Evolutionary conservation across 768 basidiomycete species (phyloP), one percentile per base, ranked within the genome.

Genomic region (Clavaria fumosa): DNA sequence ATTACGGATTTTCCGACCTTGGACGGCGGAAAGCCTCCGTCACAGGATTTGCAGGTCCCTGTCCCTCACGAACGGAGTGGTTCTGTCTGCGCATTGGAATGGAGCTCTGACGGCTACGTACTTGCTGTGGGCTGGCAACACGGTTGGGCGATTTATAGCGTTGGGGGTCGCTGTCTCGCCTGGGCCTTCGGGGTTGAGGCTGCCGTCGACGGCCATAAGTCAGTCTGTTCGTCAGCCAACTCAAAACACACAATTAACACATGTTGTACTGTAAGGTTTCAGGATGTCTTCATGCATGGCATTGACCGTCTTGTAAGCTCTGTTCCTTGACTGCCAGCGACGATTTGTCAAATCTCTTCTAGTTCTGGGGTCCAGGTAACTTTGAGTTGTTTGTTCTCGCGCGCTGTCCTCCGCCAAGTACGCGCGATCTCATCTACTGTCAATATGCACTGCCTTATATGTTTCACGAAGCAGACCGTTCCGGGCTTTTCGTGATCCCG

Each of bases 41-140:
- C 79, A 1, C 72, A 82, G 50, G 59, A 56, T 14, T 57, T 86
- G 34, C 58, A 72, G 17, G 55, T 80, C n/a, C 75, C 78, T 4
- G 72, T 74, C 43, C 63, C 71, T 24, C 70, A 72, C 43, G 69
- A 64, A 43, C 63, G 61, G 31, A 70, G 64, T 4, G 85, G 84
- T 1, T 57, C 67, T 27, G 74, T 88, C 4, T 69, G 56, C 41
- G 54, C 71, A 7, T 64, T 93, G 54, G 75, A 88, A 47, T 96
- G 91, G 93, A 91, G 84, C 35, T 84, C 84, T 1, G 95, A 99
- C 56, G 93, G 93, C 2, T 90, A 90, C 57, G 86, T 85, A 4
- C 63, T 99, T 7, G 91, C 90, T 23, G 88, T 89, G 2, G 93
- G 88, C 0, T 95, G 88, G 82, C 67, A 75, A 43, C 57, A 69